phyloP scores from a whole-genome alignment of 305 asterid genomes.

The Salvia sclarea region DNA sequence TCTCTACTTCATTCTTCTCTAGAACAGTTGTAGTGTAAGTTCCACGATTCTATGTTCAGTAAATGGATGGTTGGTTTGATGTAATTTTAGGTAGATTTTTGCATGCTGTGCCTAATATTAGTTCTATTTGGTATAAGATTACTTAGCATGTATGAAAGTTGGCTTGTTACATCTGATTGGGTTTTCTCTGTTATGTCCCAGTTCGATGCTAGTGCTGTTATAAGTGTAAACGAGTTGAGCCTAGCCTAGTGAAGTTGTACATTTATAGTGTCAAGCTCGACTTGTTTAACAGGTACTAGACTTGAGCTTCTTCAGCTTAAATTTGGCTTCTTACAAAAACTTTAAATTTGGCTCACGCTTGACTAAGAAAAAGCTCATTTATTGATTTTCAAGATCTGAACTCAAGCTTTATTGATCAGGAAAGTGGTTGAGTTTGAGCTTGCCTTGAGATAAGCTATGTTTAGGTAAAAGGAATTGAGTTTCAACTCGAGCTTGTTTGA shows the following conservation, averaged over 20 bases:
- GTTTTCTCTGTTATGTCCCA: no score
- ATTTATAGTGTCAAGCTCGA: neutral
- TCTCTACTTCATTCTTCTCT: neutral
- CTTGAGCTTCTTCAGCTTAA: neutral
- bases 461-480: no score
- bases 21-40: neutral
- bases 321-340: neutral
- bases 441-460: no score
- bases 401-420: no score
- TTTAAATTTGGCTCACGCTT: no score
- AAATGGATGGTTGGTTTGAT: neutral
- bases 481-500: neutral
- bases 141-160: neutral
- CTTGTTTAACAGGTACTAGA: neutral
- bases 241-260: neutral
- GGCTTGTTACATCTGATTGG: neutral
- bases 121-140: neutral
- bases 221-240: neutral
- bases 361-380: no score
- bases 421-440: no score
- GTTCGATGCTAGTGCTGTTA: no score
- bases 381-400: no score
- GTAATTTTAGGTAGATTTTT: constrained; percentile 9
- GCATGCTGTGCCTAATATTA: neutral
- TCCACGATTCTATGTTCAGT: neutral